Evolutionary conservation across 352 stramenopile genomes (phyloP).

Genomic region (Pythium biforme): DNA sequence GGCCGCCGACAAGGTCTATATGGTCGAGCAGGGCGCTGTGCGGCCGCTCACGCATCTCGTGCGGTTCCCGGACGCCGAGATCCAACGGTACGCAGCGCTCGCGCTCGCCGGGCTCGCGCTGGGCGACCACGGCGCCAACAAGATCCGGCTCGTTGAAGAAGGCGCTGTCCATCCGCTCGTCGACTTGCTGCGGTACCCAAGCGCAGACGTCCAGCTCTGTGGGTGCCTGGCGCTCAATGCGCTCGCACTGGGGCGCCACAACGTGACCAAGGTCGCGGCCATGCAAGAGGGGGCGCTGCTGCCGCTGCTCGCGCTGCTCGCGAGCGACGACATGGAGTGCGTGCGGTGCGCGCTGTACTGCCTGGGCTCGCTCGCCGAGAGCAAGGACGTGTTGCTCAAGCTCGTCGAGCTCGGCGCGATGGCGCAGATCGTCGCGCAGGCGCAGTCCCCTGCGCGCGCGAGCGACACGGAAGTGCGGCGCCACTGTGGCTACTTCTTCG

Average conservation of each 20-base stretch:
- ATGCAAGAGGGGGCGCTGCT: conserved; percentile 90
- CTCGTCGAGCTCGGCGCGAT: conserved; percentile 90
- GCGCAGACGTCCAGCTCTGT: conserved; percentile 91
- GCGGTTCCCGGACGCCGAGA: conserved; percentile 94
- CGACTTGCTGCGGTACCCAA: conserved; percentile 93
- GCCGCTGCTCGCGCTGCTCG: conserved; percentile 86
- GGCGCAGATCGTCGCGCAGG: conserved; percentile 79
- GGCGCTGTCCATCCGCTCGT: conserved; percentile 91
- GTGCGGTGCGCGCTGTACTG: conserved; percentile 90
- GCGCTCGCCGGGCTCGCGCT: conserved; percentile 91
- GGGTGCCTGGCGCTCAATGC: conserved; percentile 91
- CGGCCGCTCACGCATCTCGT: conserved; percentile 93
- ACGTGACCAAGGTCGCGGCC: conserved; percentile 85
- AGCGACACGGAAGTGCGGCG: conserved; percentile 92
- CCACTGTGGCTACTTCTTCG: conserved; percentile 93
- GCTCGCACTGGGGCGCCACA: conserved; percentile 84
- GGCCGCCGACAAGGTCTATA: conserved; percentile 73
- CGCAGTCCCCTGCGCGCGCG: conserved; percentile 22
- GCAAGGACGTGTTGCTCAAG: conserved; percentile 88
- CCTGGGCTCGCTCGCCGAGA: conserved; percentile 92
- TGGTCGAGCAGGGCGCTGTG: conserved; percentile 91
- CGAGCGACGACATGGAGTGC: conserved; percentile 87
- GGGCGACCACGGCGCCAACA: conserved; percentile 92
- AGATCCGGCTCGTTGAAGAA: conserved; percentile 91
- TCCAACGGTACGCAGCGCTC: conserved; percentile 94